Evolutionary conservation across 306 rosid species (phyloP), one percentile per base, ranked within the genome.

Genomic region (Pyrus betulifolia): DNA sequence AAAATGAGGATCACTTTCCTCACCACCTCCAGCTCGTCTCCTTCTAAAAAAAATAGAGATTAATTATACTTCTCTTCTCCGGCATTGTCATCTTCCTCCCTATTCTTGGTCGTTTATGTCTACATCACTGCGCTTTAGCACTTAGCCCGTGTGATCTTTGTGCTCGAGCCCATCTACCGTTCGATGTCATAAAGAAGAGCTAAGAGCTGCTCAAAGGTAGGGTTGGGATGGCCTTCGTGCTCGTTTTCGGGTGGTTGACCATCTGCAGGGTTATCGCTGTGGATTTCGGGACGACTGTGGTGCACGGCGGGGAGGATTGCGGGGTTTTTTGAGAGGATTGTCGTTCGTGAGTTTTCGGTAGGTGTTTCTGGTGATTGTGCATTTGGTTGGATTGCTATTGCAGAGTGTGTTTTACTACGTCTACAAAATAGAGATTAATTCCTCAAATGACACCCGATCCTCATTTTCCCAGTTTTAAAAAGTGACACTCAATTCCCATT

Each of bases 381-480:
- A 92, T 13, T 78, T 95, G 78, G 90, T 95, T 49, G 99, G 99
- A 19, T 83, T 95, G 80, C 67, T 95, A 63, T 87, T 87, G 65
- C 97, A 95, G 86, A 95, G 99, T 61, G 97, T 95, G 80, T 91
- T 92, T 78, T 95, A 92, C 85, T 90, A 95, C 72, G 96, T 95
- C 4, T 95, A 97, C 78, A 95, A 92, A 81, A 95, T 33, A 33
- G 35, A 33, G 35, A 4, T 0, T 33, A 33, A 33, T 33, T 33
- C 35, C 35, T 33, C 35, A 33, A 33, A 33, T 33, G 35, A 33
- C 35, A 33, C 35, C 35, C 35, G 1, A 5, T 33, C 35, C 35
- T 33, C 35, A 33, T 33, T 33, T 33, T 33, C 35, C 35, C 35
- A 5, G 35, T 33, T 33, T 33, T 5, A 5, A 33, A 33, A 33